These are phyloP conservation scores for Aspergillus novofumigatus DNA, from an alignment of 2,329 filamentous ascomycete genomes.

Conservation along the genomic window DNA sequence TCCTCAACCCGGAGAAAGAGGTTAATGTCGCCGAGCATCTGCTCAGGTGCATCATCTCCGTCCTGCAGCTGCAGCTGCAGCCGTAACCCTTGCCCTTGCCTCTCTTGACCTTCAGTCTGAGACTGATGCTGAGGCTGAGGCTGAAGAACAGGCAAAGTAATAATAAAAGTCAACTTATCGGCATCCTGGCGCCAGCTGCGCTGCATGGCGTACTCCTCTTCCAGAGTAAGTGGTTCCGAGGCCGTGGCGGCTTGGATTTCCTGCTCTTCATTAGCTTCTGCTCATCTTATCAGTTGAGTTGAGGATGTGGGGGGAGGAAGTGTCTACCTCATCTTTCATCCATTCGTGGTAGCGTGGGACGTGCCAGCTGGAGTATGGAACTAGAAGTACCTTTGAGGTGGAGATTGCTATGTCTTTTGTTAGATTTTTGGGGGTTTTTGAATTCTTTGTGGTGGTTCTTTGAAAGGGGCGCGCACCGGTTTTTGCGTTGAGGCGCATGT, in stretches of 20 bases:
- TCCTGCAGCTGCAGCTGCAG: constrained; percentile 24
- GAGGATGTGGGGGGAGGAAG: no score
- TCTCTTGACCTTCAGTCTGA: background rate
- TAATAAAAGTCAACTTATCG: constrained; percentile 91
- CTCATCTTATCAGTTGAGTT: background rate
- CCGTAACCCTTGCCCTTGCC: background rate
- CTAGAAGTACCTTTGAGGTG: constrained; percentile 64
- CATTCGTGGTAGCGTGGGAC: constrained; percentile 80
- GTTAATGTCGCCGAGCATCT: constrained; percentile 73
- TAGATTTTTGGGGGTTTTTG: background rate
- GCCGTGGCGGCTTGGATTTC: constrained; percentile 79
- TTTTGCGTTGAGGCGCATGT: constrained; percentile 34
- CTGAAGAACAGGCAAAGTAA: constrained; percentile 54
- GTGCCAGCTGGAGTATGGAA: constrained; percentile 79
- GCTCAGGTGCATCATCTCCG: constrained; percentile 50
- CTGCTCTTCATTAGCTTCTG: constrained; percentile 25
- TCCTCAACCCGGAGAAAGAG: constrained; percentile 67
- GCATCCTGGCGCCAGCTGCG: constrained; percentile 73
- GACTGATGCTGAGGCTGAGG: no score
- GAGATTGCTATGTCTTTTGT: constrained; percentile 55
- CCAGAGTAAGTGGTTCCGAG: constrained; percentile 74
- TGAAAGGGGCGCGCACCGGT: constrained; percentile 30
- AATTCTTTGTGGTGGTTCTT: background rate
- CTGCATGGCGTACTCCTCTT: constrained; percentile 88
- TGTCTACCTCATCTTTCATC: constrained; percentile 74